These are phyloP conservation scores for Tolypocladium guangdongense DNA, from an alignment of 2,329 filamentous ascomycete species.

Conservation along the genomic window DNA sequence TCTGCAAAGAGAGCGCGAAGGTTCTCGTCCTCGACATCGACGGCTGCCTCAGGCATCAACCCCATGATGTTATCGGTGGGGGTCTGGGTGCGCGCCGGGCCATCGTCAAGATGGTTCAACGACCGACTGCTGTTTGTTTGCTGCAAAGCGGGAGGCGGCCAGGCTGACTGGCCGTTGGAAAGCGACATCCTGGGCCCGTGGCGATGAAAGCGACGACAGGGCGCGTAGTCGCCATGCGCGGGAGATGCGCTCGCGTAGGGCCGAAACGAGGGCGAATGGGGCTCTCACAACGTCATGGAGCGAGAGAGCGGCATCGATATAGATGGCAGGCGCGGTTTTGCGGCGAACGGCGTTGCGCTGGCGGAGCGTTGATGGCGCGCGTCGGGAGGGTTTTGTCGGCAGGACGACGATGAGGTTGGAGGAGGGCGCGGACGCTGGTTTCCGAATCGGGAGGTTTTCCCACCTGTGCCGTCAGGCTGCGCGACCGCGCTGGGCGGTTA, in stretches of 20 bases:
- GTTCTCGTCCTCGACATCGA: conserved; percentile 55
- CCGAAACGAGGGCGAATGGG: conserved; percentile 33
- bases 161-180: conserved; percentile 54
- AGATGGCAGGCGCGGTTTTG: conserved; percentile 36
- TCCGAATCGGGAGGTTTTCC: conserved; percentile 28
- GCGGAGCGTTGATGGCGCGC: conserved; percentile 40
- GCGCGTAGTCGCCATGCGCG: conserved; percentile 46
- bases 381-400: conserved; percentile 37
- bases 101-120: conserved; percentile 52
- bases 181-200: conserved; percentile 51
- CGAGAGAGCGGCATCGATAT: conserved; percentile 38
- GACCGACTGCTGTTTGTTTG: conserved; percentile 35
- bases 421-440: conserved; percentile 24
- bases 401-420: conserved; percentile 45
- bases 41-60: conserved; percentile 50
- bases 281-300: conserved; percentile 37
- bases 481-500: not conserved
- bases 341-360: conserved; percentile 28
- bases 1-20: conserved; percentile 66
- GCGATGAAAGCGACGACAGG: conserved; percentile 36
- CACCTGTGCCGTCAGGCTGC: not conserved
- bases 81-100: conserved; percentile 37
- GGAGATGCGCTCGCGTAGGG: conserved; percentile 39
- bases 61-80: conserved; percentile 36
- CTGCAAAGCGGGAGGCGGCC: conserved; percentile 47